These are phyloP conservation scores for Pythium myriotylum DNA, from an alignment of 352 stramenopile species.

Conservation along the genomic window DNA sequence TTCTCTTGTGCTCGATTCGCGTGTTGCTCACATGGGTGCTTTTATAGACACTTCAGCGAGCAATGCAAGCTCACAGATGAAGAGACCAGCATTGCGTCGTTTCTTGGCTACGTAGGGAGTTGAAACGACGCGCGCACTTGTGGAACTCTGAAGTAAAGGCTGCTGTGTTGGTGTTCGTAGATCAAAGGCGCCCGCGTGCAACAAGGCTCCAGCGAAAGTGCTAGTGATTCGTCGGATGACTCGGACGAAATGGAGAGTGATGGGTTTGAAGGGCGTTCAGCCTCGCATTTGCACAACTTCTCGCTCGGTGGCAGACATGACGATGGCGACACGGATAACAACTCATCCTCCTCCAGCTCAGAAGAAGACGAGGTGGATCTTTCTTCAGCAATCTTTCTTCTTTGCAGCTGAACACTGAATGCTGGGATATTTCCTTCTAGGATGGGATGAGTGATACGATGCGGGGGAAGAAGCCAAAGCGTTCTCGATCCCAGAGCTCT, in stretches of 20 bases:
- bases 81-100: constrained; percentile 60
- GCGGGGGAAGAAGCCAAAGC: constrained; percentile 9
- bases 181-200: constrained; percentile 23
- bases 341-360: constrained; percentile 14
- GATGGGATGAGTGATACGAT: constrained; percentile 1
- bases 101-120: constrained; percentile 60
- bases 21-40: constrained; percentile 17
- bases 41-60: constrained; percentile 64
- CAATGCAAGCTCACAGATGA: constrained; percentile 67
- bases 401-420: too few species aligned
- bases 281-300: background rate
- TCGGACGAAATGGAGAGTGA: constrained; percentile 19
- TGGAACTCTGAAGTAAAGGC: background rate
- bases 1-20: background rate
- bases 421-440: background rate
- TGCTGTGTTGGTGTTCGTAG: constrained; percentile 1
- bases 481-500: background rate
- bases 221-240: constrained; percentile 9
- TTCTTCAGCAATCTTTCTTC: background rate
- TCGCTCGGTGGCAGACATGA: constrained; percentile 18
- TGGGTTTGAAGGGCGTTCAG: constrained; percentile 1
- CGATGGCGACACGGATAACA: constrained; percentile 41
- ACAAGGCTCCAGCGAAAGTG: background rate
- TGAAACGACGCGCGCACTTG: background rate
- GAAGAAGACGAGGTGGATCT: constrained; percentile 8